Base-by-base conservation (phyloP, 148 eudicot species). In the Polygonum aviculare region DNA sequence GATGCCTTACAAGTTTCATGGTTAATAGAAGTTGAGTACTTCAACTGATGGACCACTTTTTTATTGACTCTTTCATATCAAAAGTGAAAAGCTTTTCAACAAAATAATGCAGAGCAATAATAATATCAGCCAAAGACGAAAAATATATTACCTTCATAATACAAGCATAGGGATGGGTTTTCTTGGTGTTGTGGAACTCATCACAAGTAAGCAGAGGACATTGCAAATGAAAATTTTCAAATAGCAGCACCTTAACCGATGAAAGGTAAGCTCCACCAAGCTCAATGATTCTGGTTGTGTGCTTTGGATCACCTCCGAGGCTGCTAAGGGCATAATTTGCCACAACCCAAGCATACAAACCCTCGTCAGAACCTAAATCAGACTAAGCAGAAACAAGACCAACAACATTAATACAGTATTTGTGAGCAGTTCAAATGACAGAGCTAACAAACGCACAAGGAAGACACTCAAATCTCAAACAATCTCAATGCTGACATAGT, bases 291-390 rank as follows among this genome's bases (percentile, higher is more conserved):
- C 98, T 97, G 49, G 94, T 86, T 77, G 98, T 94, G 72, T 82
- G 76, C 38, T 39, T 77, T 83, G 98, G 93, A 79, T 94, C 88
- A 59, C 88, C 88, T 81, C 98, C 98, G 72, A 94, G 94, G 73
- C 93, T 87, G 22, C 97, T 93, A 81, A 88, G 87, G 22, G 98
- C 98, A 85, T 91, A 94, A 83, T 94, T 94, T 63, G 98, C 98
- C 80, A 94, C 95, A 81, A 91, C 88, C 98, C 98, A 94, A 62
- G 98, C 98, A 87, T 87, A 91, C 6, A 91, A 72, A 33, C 98
- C 98, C 83, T 94, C 98, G 77, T 94, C 97, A 77, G 95, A 84
- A 21, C 98, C 98, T 94, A 82, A 44, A 76, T 10, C 31, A 62
- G 67, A 60, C 5, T 26, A 60, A n/a, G 22, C 26, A 60, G 10